Evolutionary conservation across 352 stramenopile species (phyloP), one percentile per base, ranked within the genome.

Genomic region (Aphanomyces astaci): DNA sequence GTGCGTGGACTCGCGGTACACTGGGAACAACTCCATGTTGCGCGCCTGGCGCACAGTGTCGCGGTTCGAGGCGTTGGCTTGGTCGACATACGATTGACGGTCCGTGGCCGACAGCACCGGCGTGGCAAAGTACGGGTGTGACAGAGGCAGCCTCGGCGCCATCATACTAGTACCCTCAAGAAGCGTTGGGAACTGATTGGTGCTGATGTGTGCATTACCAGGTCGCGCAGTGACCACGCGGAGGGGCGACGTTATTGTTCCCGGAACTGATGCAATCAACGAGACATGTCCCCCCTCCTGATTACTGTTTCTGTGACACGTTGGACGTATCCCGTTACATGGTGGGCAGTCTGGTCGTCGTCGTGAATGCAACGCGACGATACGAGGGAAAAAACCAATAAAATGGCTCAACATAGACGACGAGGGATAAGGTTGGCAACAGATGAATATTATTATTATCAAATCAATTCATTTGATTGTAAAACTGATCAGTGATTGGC

Each of bases 1-100:
- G 48, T 68, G 31, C 15, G 19, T 45, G 19, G 55, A 56, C 72
- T 43, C 84, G 79, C 92, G 82, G 72, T 80, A 92, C 10, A 94
- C 75, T 15, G 90, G 79, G 10, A 89, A 77, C 27, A 81, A 78
- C 52, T 89, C 80, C 2, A 87, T 77, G 0, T 82, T 86, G 10
- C 83, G 78, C 56, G 83, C 89, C 63, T 91, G 90, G 56, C 85
- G 89, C n/a, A 94, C 81, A 5, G 90, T 83, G 62, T 94, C 84
- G 67, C 90, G 89, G 67, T 82, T 90, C 2, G 86, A 80, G 49
- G 81, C 82, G 60, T 91, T 91, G 4, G 83, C 86, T 10, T 92
- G 72, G 2, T 78, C 77, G 0, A 91, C 52, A 11, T 91, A 75
- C 68, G 89, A 88, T 59, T 86, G 82, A 32, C 69, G 78, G 60